A percentile compares a stretch with the other conserved stretches of the same genome.
These are phyloP conservation scores for Trichosporon asahii DNA, from an alignment of 1,284 basidiomycete species.

Conservation along the genomic window DNA sequence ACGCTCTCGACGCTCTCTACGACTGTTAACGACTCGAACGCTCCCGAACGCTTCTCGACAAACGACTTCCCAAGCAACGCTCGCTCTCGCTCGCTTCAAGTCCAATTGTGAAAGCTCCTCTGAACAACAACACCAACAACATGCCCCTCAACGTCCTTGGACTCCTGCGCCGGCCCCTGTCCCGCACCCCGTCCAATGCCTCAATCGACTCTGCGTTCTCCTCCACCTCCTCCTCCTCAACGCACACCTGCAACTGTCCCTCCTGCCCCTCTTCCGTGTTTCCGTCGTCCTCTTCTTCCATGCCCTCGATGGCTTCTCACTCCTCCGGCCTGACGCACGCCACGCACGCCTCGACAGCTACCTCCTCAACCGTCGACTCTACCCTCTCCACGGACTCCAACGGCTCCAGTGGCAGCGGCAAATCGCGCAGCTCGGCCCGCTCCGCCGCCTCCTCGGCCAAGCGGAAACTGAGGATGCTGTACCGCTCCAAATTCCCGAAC, in stretches of 20 bases:
- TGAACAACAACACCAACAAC: neutral
- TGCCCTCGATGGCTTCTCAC: neutral
- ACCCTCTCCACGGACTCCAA: neutral
- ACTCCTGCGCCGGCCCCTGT: neutral
- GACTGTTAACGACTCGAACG: neutral
- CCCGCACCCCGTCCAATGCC: neutral
- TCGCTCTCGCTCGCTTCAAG: neutral
- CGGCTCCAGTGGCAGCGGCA: neutral
- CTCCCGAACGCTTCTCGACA: neutral
- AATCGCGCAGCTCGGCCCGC: neutral
- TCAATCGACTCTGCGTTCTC: neutral
- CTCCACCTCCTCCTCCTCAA: neutral
- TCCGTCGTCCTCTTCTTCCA: neutral
- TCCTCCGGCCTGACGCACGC: neutral
- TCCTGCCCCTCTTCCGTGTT: neutral
- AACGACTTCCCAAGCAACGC: too few relatives aligned
- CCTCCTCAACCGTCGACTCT: neutral
- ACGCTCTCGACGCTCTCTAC: neutral
- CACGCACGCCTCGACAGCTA: neutral
- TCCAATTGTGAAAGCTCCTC: neutral
- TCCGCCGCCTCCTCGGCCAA: neutral
- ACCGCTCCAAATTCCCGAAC: neutral
- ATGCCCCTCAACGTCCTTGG: constrained; percentile 1
- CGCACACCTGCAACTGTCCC: neutral
- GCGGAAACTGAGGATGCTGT: neutral